Evolutionary conservation across 2,329 filamentous ascomycete genomes (phyloP).

Genomic region (Xylariaceae sp.): DNA sequence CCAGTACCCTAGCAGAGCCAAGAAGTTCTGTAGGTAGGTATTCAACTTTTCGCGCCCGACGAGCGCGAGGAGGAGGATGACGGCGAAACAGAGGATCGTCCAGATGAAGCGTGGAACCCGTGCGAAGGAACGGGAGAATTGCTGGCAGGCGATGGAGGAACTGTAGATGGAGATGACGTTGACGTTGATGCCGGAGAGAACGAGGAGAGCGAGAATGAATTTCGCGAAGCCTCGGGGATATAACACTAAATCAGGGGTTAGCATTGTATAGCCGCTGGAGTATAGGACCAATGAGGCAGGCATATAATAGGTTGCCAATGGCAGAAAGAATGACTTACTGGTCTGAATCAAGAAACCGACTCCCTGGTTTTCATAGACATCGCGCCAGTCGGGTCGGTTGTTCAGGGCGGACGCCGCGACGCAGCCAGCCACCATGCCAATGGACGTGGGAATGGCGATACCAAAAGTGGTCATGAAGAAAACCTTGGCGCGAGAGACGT

Average conservation of each 20-base stretch:
- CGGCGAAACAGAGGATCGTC: conserved; percentile 41
- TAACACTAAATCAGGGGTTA: conserved; percentile 26
- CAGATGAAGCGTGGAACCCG: conserved; percentile 43
- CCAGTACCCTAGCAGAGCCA: conserved; percentile 46
- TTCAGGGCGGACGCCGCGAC: conserved; percentile 40
- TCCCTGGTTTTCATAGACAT: conserved; percentile 34
- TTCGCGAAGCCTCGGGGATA: conserved; percentile 43
- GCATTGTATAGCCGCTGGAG: too few relatives aligned
- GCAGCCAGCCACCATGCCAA: conserved; percentile 43
- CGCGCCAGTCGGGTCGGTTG: conserved; percentile 36
- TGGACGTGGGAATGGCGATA: conserved; percentile 42
- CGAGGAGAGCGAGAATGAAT: conserved; percentile 32
- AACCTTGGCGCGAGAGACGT: conserved; percentile 41
- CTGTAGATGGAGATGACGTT: conserved; percentile 42
- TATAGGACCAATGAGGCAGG: too few relatives aligned
- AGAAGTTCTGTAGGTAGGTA: conserved; percentile 41
- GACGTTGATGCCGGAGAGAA: conserved; percentile 41
- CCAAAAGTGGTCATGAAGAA: conserved; percentile 45
- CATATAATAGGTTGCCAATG: too few relatives aligned
- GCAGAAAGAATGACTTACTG: conserved; percentile 7
- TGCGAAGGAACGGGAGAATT: conserved; percentile 39
- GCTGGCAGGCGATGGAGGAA: conserved; percentile 35
- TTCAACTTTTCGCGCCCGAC: conserved; percentile 40
- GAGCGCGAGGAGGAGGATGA: conserved; percentile 41
- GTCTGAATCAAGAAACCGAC: conserved; percentile 42